Evolutionary conservation across 2,329 filamentous ascomycete genomes (phyloP), one percentile per base, ranked within the genome.

Genomic region (Pseudogymnoascus sp.): DNA sequence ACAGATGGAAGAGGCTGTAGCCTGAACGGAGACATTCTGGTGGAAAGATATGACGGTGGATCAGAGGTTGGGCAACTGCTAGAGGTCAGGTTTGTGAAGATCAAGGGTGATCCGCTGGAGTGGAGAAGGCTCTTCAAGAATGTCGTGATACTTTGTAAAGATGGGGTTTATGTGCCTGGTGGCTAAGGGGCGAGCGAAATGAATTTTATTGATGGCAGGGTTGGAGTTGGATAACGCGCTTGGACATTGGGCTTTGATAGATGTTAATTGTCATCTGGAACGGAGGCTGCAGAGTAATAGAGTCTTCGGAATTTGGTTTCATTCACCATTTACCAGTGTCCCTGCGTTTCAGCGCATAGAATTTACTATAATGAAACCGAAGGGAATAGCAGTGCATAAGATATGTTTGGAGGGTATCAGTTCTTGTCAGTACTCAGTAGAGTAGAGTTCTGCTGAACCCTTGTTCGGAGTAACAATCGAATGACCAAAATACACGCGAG

Each of bases 81-180:
- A 23, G 93, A 97, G 74, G 90, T 97, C 28, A 84, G 91, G 61
- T 97, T 99, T 73, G 84, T 96, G 68, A 99, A 99, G 78, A 83
- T 90, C 62, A 97, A 96, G 78, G 95, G 95, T 5, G 95, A 99
- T 78, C 95, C 95, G 4, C 77, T 99, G 60, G 93, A 97, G 78
- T 99, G 96, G 95, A 85, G 95, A 65, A 82, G 95, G 36, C 91
- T 99, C 74, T 99, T 99, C 81, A 99, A 99, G 78, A 93, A 91
- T 75, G 84, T 97, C n/a, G 90, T 90, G 31, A 81, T 96, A 66
- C 80, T 93, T 65, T 96, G 93, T 77, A 90, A 90, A 72, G 91
- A 96, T 72, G 91, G 86, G 7, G 88, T 97, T 49, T 90, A 86
- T 73, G 82, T 81, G 68, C 84, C 84, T 56, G 78, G 42, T 56